Base-by-base conservation (phyloP, 108 stramenopile species). In the Pseudonitzschia delicatissima region DNA sequence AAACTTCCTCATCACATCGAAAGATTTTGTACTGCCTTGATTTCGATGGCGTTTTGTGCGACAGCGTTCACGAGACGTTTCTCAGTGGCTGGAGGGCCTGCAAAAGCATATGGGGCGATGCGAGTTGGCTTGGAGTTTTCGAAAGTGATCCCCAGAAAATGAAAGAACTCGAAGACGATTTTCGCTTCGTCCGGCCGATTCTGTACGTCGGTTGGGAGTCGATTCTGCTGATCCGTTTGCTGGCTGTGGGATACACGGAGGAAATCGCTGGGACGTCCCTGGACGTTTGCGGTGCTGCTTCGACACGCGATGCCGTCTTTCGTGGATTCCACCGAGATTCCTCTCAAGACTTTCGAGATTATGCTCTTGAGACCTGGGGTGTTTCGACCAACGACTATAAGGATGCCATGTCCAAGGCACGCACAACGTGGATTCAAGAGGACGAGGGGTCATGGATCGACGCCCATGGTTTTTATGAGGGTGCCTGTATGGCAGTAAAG, bases 31-130 rank as follows among this genome's bases (percentile, higher is more conserved):
- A 66, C 33, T 55, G 57, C 18, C 61, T 73, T 34, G 72, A 73
- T 34, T 73, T 73, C 47, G 72, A 73, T 62, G 72, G 72, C 11
- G 72, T 73, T 7, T 50, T 73, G 28, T 65, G 65, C n/a, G 72
- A 73, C 36, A 53, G 50, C 17, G 72, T 53, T 2, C 34, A 45
- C 5, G 72, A 73, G 52, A 52, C 52, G 6, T 53, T 58, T 49
- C 36, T 55, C 3, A 55, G 50, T 52, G 72, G 72, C 15, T 53
- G 25, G 37, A 6, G 28, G n/a, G 72, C 65, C 5, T 65, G 64
- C 48, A 50, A 40, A 35, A 37, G 60, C 13, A 18, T 73, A 2
- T 73, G 51, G 48, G 28, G 13, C 28, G 47, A 9, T 48, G 29
- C 20, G 60, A 45, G 4, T 27, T 71, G 69, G 69, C 36, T 63